Evolutionary conservation across 2,329 filamentous ascomycete species (phyloP).

Genomic region (Thielaviopsis musarum): DNA sequence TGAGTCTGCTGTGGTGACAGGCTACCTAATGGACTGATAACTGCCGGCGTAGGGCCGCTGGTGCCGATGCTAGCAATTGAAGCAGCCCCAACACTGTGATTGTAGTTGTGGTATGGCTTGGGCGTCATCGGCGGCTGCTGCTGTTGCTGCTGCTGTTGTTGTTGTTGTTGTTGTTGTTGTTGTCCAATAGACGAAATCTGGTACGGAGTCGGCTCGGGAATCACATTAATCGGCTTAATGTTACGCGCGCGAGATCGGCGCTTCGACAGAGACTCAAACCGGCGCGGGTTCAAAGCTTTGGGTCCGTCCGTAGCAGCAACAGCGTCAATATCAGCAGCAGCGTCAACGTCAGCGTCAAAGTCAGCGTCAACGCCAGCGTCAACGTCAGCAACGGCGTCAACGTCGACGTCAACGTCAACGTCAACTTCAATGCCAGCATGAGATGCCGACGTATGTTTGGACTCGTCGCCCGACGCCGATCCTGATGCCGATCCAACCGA

Average conservation of each 20-base stretch:
- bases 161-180: background rate
- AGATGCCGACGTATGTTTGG: background rate
- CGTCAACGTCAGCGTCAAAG: too few relatives aligned
- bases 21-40: background rate
- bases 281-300: background rate
- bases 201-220: slow-evolving; percentile 4
- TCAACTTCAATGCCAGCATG: background rate
- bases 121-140: slow-evolving; percentile 1
- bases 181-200: slow-evolving; percentile 4
- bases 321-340: background rate
- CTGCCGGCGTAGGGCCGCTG: background rate
- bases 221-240: slow-evolving; percentile 7
- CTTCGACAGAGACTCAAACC: background rate
- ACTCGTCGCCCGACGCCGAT: background rate
- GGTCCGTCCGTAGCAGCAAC: background rate
- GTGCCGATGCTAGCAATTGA: background rate
- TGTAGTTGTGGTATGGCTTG: background rate
- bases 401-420: background rate
- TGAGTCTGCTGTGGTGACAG: slow-evolving; percentile 3
- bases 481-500: background rate
- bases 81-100: background rate
- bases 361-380: background rate
- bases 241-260: slow-evolving; percentile 7
- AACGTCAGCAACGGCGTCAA: background rate
- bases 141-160: background rate